Percentiles rank a stretch among this genome's conserved stretches.
phyloP scores from a whole-genome alignment of 306 rosid genomes.

The Cicer yamashitae region DNA sequence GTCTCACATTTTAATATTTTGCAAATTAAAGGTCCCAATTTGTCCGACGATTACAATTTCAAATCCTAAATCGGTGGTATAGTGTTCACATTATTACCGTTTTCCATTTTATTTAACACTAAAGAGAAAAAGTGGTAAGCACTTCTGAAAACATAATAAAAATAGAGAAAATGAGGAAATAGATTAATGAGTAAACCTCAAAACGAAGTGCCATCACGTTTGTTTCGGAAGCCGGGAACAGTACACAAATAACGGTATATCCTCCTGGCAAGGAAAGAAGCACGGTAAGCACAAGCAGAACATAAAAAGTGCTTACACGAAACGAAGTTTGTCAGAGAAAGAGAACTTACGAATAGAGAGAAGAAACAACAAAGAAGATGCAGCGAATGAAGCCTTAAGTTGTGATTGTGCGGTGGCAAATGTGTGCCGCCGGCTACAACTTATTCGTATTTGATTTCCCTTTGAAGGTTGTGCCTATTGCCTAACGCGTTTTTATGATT shows the following conservation, averaged over 20 bases:
- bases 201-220: constrained; percentile 77
- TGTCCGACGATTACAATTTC: no score
- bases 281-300: neutral
- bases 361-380: neutral
- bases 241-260: neutral
- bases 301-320: neutral
- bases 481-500: no score
- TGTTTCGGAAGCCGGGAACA: constrained; percentile 14
- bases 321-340: neutral
- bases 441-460: no score
- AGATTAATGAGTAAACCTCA: constrained; percentile 60
- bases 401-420: no score
- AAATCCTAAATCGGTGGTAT: no score
- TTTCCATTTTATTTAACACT: neutral
- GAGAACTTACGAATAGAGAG: constrained; percentile 23
- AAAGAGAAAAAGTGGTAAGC: neutral
- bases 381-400: neutral
- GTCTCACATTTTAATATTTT: no score
- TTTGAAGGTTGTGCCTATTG: no score
- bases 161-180: neutral
- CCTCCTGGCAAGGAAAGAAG: constrained; percentile 14
- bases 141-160: neutral
- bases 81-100: neutral
- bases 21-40: no score
- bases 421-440: no score